These are phyloP conservation scores for Massarina eburnea DNA, from an alignment of 2,329 filamentous ascomycete species.

Conservation along the genomic window DNA sequence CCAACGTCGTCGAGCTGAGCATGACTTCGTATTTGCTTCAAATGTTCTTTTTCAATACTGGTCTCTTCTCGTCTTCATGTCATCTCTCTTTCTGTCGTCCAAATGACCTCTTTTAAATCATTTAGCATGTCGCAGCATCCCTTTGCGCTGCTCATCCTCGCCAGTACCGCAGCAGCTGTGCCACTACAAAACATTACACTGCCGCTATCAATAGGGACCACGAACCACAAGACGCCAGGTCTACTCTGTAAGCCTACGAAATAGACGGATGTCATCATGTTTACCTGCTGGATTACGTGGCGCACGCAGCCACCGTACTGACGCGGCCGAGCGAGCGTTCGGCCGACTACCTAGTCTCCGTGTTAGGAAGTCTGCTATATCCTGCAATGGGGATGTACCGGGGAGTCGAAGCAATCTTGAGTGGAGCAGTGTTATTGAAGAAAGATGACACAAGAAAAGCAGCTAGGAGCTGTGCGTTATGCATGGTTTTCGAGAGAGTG, in stretches of 20 bases:
- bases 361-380: slow-evolving; percentile 24
- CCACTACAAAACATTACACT: slow-evolving; percentile 23
- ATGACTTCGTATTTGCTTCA: not conserved
- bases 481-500: slow-evolving; percentile 27
- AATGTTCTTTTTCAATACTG: not conserved
- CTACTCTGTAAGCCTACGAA: slow-evolving; percentile 27
- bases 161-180: slow-evolving; percentile 4
- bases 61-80: not conserved
- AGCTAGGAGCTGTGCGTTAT: slow-evolving; percentile 27
- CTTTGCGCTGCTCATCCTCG: slow-evolving; percentile 4
- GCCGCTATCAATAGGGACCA: slow-evolving; percentile 15
- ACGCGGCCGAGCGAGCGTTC: slow-evolving; percentile 30
- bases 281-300: slow-evolving; percentile 42
- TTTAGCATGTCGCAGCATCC: not conserved
- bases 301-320: slow-evolving; percentile 40
- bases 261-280: slow-evolving; percentile 29
- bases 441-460: slow-evolving; percentile 26
- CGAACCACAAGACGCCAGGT: slow-evolving; percentile 18
- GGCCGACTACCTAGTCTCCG: slow-evolving; percentile 11
- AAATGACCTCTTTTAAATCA: not conserved
- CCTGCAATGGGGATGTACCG: slow-evolving; percentile 26
- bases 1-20: not conserved
- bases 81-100: not conserved
- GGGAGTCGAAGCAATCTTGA: slow-evolving; percentile 28
- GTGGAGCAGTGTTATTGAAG: slow-evolving; percentile 13